phyloP scores from a whole-genome alignment of 78 protist genomes.

The Dictyostelium capitatum region DNA sequence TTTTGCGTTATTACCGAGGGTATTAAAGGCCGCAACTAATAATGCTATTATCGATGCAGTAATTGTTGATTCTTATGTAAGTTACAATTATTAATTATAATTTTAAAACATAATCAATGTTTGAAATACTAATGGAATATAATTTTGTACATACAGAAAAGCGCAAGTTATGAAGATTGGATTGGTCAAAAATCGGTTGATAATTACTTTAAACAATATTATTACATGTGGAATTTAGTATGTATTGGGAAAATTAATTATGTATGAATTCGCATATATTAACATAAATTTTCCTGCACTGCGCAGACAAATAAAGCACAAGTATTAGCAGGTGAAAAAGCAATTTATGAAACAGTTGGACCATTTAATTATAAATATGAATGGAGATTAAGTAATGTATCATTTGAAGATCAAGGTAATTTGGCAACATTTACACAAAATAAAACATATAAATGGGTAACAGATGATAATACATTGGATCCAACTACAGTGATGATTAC shows the following conservation, averaged over 20 bases:
- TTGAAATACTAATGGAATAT: too few species aligned
- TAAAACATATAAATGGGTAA: not conserved
- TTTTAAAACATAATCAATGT: too few species aligned
- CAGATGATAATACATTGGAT: not conserved
- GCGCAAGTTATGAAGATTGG: conserved; percentile 42
- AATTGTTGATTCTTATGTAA: conserved; percentile 42
- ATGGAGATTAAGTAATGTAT: conserved; percentile 44
- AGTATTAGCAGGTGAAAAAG: conserved; percentile 10
- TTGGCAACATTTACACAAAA: conserved; percentile 2
- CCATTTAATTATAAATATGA: conserved; percentile 60
- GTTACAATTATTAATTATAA: conserved; percentile 19
- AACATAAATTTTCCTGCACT: too few species aligned
- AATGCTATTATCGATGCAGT: conserved; percentile 10
- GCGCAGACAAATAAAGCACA: conserved; percentile 56
- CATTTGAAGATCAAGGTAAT: conserved; percentile 44
- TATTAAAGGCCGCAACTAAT: not conserved
- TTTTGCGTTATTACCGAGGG: conserved; percentile 38
- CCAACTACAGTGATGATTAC: conserved; percentile 11
- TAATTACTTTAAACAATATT: conserved; percentile 52
- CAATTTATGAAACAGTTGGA: conserved; percentile 36
- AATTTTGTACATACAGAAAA: too few species aligned
- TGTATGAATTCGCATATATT: not conserved
- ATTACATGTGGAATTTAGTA: conserved; percentile 62
- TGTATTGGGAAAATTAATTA: not conserved
- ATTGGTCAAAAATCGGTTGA: conserved; percentile 33